Evolutionary conservation across 306 rosid species (phyloP), one percentile per base, ranked within the genome.

Genomic region (Vicia villosa): DNA sequence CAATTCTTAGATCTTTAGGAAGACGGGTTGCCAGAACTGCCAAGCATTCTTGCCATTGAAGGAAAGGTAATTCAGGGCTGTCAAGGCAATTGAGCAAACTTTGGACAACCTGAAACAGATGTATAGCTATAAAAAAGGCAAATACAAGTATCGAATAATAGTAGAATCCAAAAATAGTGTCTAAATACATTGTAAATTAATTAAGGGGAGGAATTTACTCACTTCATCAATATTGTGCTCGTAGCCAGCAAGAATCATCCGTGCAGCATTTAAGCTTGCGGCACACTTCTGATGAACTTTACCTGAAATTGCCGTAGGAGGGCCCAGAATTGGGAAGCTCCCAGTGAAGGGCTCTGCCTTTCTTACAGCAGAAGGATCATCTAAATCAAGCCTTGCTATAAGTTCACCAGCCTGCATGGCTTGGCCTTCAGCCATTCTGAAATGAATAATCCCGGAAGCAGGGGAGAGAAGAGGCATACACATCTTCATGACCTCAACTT

Each of bases 401-500:
- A 94, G 97, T 67, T 94, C 95, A 72, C 99, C 97, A 73, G 97
- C 92, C 96, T 91, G 99, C 99, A 95, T 91, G 75, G 97, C 91
- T 82, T 94, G 99, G 58, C 99, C 99, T 94, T 94, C 99, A 8
- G 97, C 79, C 89, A 94, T 67, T 74, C 80, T 87, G 77, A 90
- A 87, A 75, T 88, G 97, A 81, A 94, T 74, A 68, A 80, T 79
- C 83, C 99, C 99, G 40, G 97, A 85, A 84, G 99, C 92, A 71
- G 99, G 99, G 45, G 97, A 94, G 81, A 94, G 99, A 75, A 94
- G 96, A 72, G 99, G 99, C 99, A 94, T 94, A 70, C 99, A 94
- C 99, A 94, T 94, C 88, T 94, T 94, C 99, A 94, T 94, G 82
- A 94, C 99, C 90, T 94, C 99, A 68, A 94, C 99, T 82, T 94